Evolutionary conservation across 345 rosid genomes (phyloP), one percentile per base, ranked within the genome.

Genomic region (Gynandropsis gynandra): DNA sequence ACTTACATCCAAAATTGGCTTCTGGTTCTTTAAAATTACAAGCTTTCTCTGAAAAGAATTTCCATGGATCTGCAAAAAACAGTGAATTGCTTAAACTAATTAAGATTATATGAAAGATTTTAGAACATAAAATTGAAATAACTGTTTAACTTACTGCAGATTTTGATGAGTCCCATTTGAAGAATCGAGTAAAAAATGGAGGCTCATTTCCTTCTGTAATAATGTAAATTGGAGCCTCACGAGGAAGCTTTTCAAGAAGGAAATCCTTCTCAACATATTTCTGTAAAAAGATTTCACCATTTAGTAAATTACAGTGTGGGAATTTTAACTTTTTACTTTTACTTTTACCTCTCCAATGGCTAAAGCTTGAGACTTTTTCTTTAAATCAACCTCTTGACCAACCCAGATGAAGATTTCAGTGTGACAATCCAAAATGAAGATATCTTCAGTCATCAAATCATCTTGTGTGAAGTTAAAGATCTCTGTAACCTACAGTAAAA

Each of bases 361-460:
- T 48, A 88, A 70, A 62, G 82, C 84, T 47, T 78, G 81, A 15
- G 66, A 40, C 76, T 72, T 88, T 42, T 52, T 85, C 76, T 83
- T 81, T 45, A 87, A 42, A 61, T 93, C 95, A 53, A 83, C 97
- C 59, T 80, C 77, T 66, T 83, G 92, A 46, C 99, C 99, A 20
- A 85, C 92, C 99, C 99, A 93, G 47, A 88, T 82, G 77, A 72
- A 93, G 61, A 85, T 69, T 50, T 82, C 89, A 19, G 84, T 76
- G 69, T 85, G 89, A 74, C 84, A 76, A 80, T 93, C 84, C 64
- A 93, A 81, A 71, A 93, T 74, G 74, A 80, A 85, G 61, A 85
- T 81, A 67, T 93, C 99, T 75, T 93, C 99, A 4, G 99, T 88
- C 99, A 93, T 85, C 75, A 93, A 65, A 78, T 93, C 97, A 67